Conservation (phyloP, 108 stramenopile species). For the Schizochytrium sp. region DNA sequence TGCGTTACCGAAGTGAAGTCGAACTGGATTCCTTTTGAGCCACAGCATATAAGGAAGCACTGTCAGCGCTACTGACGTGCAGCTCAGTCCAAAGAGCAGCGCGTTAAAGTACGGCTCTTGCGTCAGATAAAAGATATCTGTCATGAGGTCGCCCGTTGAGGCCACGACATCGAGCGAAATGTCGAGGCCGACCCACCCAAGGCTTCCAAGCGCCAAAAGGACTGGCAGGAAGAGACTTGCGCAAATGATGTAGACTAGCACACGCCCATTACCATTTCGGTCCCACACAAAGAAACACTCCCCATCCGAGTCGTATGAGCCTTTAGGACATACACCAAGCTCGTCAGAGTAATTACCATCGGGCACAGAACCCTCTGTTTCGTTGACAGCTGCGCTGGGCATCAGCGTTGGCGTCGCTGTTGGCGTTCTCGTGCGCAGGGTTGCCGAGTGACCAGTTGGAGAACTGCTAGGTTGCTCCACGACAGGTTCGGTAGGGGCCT, state of each 20-base stretch:
- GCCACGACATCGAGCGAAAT: neutral
- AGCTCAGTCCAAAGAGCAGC: neutral
- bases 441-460: neutral
- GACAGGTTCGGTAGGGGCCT: no score
- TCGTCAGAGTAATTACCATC: neutral
- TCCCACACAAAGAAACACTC: neutral
- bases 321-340: neutral
- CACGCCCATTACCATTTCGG: neutral
- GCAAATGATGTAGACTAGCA: neutral
- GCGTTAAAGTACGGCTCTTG: neutral
- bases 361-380: neutral
- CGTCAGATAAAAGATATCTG: neutral
- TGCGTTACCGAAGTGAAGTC: neutral
- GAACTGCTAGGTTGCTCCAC: no score
- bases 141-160: neutral
- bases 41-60: neutral
- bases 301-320: neutral
- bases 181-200: neutral
- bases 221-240: neutral
- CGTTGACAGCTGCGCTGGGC: no score
- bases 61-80: neutral
- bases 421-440: neutral
- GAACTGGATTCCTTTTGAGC: neutral
- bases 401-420: no score
- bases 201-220: neutral